Conservation (phyloP, 495 filamentous ascomycete species). For the Trypethelium eluteriae region DNA sequence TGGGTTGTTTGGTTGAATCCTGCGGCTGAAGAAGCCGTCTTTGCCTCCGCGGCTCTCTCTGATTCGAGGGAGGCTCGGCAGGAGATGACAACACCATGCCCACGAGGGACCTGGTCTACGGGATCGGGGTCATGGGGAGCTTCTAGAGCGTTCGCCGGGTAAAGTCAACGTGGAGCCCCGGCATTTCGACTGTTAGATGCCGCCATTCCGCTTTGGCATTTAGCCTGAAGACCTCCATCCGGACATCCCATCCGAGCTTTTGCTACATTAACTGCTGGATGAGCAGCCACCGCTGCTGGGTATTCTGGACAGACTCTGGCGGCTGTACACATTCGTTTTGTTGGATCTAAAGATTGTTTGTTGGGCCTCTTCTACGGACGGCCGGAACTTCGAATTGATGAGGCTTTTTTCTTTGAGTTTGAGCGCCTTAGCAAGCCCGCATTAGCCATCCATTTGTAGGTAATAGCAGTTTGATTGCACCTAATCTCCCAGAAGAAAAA, state of each 20-base stretch:
- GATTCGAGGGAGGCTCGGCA: neutral
- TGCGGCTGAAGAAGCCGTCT: neutral
- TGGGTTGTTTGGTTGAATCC: neutral
- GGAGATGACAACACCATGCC: neutral
- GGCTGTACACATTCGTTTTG: too few relatives aligned
- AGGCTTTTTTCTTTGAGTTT: too few relatives aligned
- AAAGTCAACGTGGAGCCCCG: conserved; percentile 12
- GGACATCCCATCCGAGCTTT: neutral
- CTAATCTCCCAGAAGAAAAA: too few relatives aligned
- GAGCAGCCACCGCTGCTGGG: too few relatives aligned
- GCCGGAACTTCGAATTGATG: too few relatives aligned
- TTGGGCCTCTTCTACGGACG: too few relatives aligned
- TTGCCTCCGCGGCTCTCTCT: neutral
- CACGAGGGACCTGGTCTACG: neutral
- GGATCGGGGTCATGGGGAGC: neutral
- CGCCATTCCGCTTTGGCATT: neutral
- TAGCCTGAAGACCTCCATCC: neutral
- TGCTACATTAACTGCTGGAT: too few relatives aligned
- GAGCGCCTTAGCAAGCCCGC: too few relatives aligned
- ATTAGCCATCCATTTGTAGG: too few relatives aligned
- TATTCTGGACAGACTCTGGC: too few relatives aligned
- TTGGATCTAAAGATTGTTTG: too few relatives aligned
- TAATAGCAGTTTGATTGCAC: too few relatives aligned
- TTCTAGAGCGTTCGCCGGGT: neutral
- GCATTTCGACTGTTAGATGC: neutral